Evolutionary conservation across 805 yeast species (phyloP).

Genomic region (Starmerella vitae): DNA sequence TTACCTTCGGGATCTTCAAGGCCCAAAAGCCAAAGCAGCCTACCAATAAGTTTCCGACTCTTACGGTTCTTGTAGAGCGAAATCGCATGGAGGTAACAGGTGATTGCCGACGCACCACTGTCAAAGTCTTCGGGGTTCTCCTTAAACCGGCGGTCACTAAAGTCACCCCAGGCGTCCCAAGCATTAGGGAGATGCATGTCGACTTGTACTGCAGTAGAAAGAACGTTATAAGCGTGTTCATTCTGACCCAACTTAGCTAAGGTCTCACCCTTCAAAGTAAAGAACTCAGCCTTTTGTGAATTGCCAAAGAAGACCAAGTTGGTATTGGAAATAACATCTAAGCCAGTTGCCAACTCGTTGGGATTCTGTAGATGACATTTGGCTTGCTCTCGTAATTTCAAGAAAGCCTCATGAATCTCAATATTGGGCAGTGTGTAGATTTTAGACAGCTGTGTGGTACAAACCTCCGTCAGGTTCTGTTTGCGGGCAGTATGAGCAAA

Average conservation of each 20-base stretch:
- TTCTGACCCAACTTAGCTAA: slow-evolving; percentile 76
- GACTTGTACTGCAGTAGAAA: slow-evolving; percentile 94
- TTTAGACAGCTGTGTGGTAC: slow-evolving; percentile 81
- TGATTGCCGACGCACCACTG: slow-evolving; percentile 83
- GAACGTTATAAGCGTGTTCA: slow-evolving; percentile 95
- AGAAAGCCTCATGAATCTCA: slow-evolving; percentile 94
- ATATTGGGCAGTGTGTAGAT: slow-evolving; percentile 93
- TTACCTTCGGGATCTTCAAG: slow-evolving; percentile 76
- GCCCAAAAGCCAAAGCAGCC: slow-evolving; percentile 86
- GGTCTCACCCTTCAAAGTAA: slow-evolving; percentile 96
- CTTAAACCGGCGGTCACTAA: slow-evolving; percentile 75
- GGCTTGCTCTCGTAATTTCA: slow-evolving; percentile 92
- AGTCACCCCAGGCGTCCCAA: slow-evolving; percentile 99
- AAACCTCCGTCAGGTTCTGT: slow-evolving; percentile 93
- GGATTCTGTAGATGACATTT: slow-evolving; percentile 92
- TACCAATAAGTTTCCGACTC: slow-evolving; percentile 71
- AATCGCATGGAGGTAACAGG: slow-evolving; percentile 95
- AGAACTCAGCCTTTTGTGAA: slow-evolving; percentile 95
- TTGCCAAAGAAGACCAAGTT: slow-evolving; percentile 92
- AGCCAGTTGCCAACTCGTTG: slow-evolving; percentile 80
- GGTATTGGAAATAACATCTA: slow-evolving; percentile 93
- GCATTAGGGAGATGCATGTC: slow-evolving; percentile 92
- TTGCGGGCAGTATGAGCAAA: slow-evolving; percentile 98
- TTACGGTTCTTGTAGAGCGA: slow-evolving; percentile 88
- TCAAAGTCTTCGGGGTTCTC: slow-evolving; percentile 69